These are phyloP conservation scores for Themeda triandra DNA, from an alignment of 176 grass and related monocot species.

Conservation along the genomic window DNA sequence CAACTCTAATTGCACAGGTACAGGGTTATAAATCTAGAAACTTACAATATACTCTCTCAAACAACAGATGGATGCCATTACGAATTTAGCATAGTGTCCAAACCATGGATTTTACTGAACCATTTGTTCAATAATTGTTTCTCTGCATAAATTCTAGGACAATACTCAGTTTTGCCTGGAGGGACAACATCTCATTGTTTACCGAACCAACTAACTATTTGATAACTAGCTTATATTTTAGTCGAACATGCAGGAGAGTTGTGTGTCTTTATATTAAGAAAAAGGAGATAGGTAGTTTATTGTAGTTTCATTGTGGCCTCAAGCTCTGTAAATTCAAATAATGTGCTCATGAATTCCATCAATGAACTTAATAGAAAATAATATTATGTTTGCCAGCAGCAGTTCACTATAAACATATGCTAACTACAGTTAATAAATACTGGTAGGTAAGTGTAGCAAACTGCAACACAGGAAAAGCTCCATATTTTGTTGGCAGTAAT, in stretches of 20 bases:
- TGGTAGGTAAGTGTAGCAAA: not conserved
- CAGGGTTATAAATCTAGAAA: not conserved
- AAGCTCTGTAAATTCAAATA: too few species aligned
- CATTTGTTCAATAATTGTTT: not conserved
- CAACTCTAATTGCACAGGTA: not conserved
- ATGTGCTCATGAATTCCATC: too few species aligned
- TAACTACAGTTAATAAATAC: not conserved
- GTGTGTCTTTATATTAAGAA: too few species aligned
- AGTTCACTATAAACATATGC: too few species aligned
- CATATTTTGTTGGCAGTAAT: not conserved
- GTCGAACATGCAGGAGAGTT: too few species aligned
- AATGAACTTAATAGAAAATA: too few species aligned
- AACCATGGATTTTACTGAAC: not conserved
- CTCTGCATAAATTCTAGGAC: not conserved
- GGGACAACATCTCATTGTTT: too few species aligned
- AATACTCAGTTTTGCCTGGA: not conserved
- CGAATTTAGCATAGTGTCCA: not conserved
- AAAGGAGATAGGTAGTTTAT: too few species aligned
- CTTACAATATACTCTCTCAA: not conserved
- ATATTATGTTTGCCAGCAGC: too few species aligned
- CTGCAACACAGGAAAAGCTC: not conserved
- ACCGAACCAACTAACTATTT: not conserved
- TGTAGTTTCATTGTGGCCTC: too few species aligned
- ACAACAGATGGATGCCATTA: not conserved
- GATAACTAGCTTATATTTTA: not conserved